These are phyloP conservation scores for Ascochyta lentis DNA, from an alignment of 2,329 filamentous ascomycete species.

Conservation along the genomic window DNA sequence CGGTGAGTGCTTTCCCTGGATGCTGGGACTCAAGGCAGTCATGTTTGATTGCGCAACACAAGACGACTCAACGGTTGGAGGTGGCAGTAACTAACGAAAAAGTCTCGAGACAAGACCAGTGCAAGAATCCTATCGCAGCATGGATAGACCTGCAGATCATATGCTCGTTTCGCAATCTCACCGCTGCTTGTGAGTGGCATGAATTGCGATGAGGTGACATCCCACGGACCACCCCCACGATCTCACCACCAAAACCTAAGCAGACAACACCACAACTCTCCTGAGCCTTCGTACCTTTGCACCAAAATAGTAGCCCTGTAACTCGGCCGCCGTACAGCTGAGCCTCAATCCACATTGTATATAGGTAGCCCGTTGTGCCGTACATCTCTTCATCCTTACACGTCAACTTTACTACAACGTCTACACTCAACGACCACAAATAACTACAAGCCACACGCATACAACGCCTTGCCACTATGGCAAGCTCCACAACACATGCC, in stretches of 20 bases:
- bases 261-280: conserved; percentile 3
- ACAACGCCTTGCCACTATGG: neutral
- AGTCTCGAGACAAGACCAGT: neutral
- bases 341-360: conserved; percentile 2
- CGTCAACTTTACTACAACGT: neutral
- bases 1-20: neutral
- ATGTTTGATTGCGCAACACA: neutral
- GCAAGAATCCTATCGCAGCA: neutral
- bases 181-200: neutral
- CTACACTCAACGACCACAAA: neutral
- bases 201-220: conserved; percentile 12
- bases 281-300: neutral
- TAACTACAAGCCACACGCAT: neutral
- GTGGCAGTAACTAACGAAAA: neutral
- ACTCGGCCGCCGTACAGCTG: conserved; percentile 4
- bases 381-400: neutral
- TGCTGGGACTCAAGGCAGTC: neutral
- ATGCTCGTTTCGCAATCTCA: neutral
- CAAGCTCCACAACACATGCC: neutral
- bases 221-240: conserved; percentile 13
- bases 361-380: neutral
- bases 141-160: neutral
- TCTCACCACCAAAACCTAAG: conserved; percentile 12
- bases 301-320: neutral
- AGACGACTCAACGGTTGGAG: neutral